phyloP scores from a whole-genome alignment of 1,284 basidiomycete genomes.

The Austroboletus rostrupii region DNA sequence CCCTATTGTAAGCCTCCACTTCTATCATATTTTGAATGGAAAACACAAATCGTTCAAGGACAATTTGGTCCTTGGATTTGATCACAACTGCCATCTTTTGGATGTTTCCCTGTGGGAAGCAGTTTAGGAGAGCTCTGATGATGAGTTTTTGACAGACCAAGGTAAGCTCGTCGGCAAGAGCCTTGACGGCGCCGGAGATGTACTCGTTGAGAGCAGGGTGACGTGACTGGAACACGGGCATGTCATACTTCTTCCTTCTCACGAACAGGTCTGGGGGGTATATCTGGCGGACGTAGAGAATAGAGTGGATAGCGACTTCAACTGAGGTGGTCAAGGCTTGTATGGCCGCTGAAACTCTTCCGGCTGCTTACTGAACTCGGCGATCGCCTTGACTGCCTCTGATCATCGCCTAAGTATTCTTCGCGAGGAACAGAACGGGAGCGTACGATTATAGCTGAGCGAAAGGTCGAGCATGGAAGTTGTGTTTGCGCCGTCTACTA shows the following conservation, averaged over 20 bases:
- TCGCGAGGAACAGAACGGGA: neutral
- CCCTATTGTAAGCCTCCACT: constrained; percentile 60
- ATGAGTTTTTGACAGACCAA: constrained; percentile 40
- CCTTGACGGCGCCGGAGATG: constrained; percentile 76
- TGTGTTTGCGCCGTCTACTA: constrained; percentile 6
- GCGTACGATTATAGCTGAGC: constrained; percentile 41
- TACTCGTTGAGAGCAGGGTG: constrained; percentile 87
- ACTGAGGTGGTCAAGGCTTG: constrained; percentile 45
- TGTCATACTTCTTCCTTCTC: constrained; percentile 83
- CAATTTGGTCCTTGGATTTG: constrained; percentile 70
- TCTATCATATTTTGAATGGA: constrained; percentile 68
- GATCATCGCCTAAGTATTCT: constrained; percentile 9
- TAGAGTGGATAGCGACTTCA: constrained; percentile 89
- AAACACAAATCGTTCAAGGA: constrained; percentile 82
- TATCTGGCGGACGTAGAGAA: constrained; percentile 85
- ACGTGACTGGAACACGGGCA: constrained; percentile 87
- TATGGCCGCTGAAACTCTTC: neutral
- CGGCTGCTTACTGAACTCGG: constrained; percentile 57
- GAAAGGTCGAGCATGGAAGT: constrained; percentile 10
- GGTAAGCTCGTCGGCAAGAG: constrained; percentile 70
- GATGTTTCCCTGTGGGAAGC: constrained; percentile 55
- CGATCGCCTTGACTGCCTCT: constrained; percentile 60
- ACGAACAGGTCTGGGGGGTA: constrained; percentile 89
- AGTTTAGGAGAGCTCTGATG: neutral
- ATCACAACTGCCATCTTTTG: constrained; percentile 77